Percentiles rank a stretch among this genome's conserved stretches.
These are phyloP conservation scores for Cercospora sp. DNA, from an alignment of 2,329 filamentous ascomycete genomes.

Conservation along the genomic window DNA sequence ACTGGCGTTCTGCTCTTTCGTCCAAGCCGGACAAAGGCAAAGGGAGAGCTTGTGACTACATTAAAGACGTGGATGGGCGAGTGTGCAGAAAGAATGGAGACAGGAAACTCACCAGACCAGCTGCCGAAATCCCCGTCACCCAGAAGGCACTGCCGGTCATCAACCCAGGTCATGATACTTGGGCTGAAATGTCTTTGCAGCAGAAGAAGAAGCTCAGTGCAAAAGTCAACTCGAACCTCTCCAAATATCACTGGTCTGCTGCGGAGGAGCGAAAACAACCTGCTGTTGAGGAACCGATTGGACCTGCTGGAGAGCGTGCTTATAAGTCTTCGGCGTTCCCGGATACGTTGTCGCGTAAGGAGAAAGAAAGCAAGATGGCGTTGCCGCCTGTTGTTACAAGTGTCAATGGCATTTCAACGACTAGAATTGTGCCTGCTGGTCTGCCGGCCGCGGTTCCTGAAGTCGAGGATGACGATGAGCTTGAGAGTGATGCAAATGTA, in stretches of 20 bases:
- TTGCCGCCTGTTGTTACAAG: background rate
- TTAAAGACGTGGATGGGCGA: background rate
- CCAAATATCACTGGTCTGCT: constrained; percentile 12
- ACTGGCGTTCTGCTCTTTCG: background rate
- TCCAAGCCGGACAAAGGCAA: background rate
- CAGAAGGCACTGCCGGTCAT: background rate
- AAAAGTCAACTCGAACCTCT: constrained; percentile 9
- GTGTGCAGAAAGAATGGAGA: background rate
- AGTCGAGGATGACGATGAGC: constrained; percentile 1
- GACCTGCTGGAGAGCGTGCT: constrained; percentile 13
- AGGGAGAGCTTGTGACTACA: constrained; percentile 3
- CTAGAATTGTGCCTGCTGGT: constrained; percentile 8
- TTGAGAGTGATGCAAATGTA: background rate
- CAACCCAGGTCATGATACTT: constrained; percentile 18
- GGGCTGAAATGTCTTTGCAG: constrained; percentile 9
- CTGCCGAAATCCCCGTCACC: background rate
- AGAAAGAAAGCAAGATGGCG: background rate
- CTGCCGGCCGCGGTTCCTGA: constrained; percentile 8
- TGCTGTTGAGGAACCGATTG: constrained; percentile 4
- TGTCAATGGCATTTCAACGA: background rate
- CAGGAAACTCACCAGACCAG: background rate
- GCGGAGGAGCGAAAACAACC: constrained; percentile 12
- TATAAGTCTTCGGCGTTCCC: background rate
- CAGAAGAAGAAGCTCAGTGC: constrained; percentile 15
- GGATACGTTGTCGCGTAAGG: background rate